Evolutionary conservation across 1,139 yeast genomes (phyloP).

Genomic region (Kodamaea fungicola): DNA sequence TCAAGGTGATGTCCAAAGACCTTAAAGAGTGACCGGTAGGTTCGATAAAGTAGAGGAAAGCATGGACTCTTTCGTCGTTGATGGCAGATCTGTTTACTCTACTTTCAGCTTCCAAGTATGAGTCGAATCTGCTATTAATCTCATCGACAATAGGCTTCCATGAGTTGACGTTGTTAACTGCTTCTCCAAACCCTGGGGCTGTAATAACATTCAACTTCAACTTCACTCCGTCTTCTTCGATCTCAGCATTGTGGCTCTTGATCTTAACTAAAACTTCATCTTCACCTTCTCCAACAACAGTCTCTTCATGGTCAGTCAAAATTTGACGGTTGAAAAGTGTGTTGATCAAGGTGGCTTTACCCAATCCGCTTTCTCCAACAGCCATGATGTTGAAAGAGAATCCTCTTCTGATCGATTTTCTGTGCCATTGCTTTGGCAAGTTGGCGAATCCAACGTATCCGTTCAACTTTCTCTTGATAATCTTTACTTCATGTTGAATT

Average conservation of each 20-base stretch:
- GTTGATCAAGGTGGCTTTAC: slow-evolving; percentile 88
- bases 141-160: slow-evolving; percentile 95
- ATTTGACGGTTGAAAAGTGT: slow-evolving; percentile 83
- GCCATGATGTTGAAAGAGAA: slow-evolving; percentile 85
- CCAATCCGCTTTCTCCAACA: slow-evolving; percentile 90
- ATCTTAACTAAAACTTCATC: slow-evolving; percentile 47
- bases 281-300: slow-evolving; percentile 17
- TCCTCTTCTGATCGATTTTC: slow-evolving; percentile 92
- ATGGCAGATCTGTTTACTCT: slow-evolving; percentile 74
- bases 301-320: slow-evolving; percentile 28
- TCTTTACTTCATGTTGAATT: slow-evolving; percentile 41
- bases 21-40: slow-evolving; percentile 95
- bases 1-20: slow-evolving; percentile 83
- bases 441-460: slow-evolving; percentile 98
- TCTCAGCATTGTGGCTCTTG: slow-evolving; percentile 63
- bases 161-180: slow-evolving; percentile 79
- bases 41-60: slow-evolving; percentile 85
- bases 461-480: slow-evolving; percentile 77
- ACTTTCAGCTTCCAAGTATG: slow-evolving; percentile 86
- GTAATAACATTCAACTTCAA: slow-evolving; percentile 82
- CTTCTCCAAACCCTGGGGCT: slow-evolving; percentile 94
- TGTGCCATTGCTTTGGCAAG: slow-evolving; percentile 98
- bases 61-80: slow-evolving; percentile 79
- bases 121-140: slow-evolving; percentile 81
- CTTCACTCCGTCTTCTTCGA: slow-evolving; percentile 92